Evolutionary conservation across 306 rosid genomes (phyloP).

Genomic region (Dryas drummondii): DNA sequence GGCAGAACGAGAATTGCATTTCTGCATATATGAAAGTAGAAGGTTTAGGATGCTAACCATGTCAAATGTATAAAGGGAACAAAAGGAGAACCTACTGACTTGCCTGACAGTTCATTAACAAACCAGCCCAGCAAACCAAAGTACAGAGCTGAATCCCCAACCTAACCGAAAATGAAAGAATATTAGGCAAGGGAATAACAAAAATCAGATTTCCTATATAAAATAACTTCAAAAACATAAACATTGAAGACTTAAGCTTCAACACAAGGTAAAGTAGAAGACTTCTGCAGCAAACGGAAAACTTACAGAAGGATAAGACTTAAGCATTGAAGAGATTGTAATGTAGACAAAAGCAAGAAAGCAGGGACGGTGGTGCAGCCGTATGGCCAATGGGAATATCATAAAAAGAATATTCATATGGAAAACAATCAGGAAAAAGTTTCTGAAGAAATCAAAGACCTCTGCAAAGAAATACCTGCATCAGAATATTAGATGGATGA

Average conservation of each 20-base stretch:
- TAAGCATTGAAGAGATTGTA: constrained; percentile 70
- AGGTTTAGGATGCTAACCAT: constrained; percentile 22
- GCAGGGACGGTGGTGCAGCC: constrained; percentile 83
- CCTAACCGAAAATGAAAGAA: constrained; percentile 46
- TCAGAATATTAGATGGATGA: constrained; percentile 22
- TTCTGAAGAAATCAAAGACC: constrained; percentile 87
- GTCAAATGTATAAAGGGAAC: neutral
- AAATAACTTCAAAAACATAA: neutral
- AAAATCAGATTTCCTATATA: constrained; percentile 12
- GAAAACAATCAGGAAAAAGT: constrained; percentile 84
- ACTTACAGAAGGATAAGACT: constrained; percentile 86
- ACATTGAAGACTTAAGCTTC: neutral
- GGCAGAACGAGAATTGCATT: constrained; percentile 85
- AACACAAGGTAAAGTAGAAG: neutral
- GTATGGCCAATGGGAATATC: constrained; percentile 78
- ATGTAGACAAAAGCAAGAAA: constrained; percentile 80
- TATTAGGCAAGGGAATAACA: constrained; percentile 13
- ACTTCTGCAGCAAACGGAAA: neutral
- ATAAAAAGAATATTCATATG: constrained; percentile 80
- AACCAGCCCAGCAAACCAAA: constrained; percentile 84
- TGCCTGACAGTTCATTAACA: constrained; percentile 75
- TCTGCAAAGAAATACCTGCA: constrained; percentile 97
- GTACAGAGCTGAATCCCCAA: constrained; percentile 87
- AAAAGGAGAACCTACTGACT: constrained; percentile 17
- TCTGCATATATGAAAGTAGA: constrained; percentile 55